Base-by-base conservation (phyloP, 257 asterid genomes). In the Forsythia viridissima region DNA sequence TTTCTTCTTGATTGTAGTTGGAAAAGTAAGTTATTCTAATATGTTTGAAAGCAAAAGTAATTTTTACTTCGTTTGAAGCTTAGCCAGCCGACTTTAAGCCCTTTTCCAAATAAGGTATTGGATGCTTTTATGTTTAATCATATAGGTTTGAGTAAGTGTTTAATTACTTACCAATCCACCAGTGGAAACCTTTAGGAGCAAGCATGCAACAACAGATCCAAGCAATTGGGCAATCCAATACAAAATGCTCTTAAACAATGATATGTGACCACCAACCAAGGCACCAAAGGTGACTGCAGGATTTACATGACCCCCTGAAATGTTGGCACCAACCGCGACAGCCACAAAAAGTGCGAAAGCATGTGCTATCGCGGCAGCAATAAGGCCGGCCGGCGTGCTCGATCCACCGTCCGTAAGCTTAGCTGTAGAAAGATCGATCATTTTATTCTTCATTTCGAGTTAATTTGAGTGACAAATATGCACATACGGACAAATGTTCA, bases 271-370 rank as follows among this genome's bases (percentile, higher is more conserved):
- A 1, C 97, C 97, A 7, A 92, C 80, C 30, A 93, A 87, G 79
- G 93, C 95, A 11, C 97, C 97, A 48, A 92, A 91, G 34, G 97
- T 92, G 55, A 92, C 96, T 0, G 96, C 96, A 4, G 97, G 96
- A 85, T 92, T 92, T 4, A 92, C 96, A 57, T 92, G 97, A 37
- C 97, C 96, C 1, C 97, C 97, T 8, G 96, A 91, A 77, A 91
- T 90, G 76, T 91, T 92, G n/a, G 97, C 97, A 4, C 91, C 97
- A 0, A 92, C 91, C 0, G 97, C 72, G 40, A 92, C 91, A 0
- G 97, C 97, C 44, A 92, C 97, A 18, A 91, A 90, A 20, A 92
- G 92, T 7, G 95, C 97, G 66, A 92, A 91, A 16, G 94, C 97
- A 39, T 92, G 97, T 0, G 97, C 92, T 71, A 92, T 74, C 9